Evolutionary conservation across 371 early-diverging fungal species (phyloP), one percentile per base, ranked within the genome.

Genomic region (Capillidium heterosporum): DNA sequence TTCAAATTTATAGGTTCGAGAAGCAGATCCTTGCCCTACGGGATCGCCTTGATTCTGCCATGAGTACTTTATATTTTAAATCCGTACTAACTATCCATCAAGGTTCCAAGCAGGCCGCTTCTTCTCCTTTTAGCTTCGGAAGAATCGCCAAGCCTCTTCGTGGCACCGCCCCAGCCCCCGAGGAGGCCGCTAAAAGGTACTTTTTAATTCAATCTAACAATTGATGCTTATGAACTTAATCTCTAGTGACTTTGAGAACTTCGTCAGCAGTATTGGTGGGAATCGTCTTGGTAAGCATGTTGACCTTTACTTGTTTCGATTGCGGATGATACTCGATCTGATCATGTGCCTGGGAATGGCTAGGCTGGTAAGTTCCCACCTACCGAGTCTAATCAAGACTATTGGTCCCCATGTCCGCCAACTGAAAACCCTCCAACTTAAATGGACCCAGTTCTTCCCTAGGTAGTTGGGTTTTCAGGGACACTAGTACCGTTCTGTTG

Each of bases 131-230:
- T 54, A 78, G 75, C 70, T 89, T 88, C 59, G 84, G 85, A 57
- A 73, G 90, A 48, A 89, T 95, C 59, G 91, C 91, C 60, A 92
- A 92, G 70, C 96, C 95, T 29, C 68, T 95, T 56, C 78, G 92
- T 51, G 85, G 90, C 28, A 81, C 68, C 7, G 59, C 59, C 13
- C 59, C 59, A 23, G 57, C 49, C 4, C 48, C 57, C 15, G 57
- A 57, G n/a, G 55, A 55, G 3, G 42, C 41, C 2, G 8, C 7
- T 24, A 28, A 39, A 55, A 39, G 40, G 41, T 41, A 55, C 17
- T 11, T 23, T 21, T 40, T 23, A 40, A 23, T 7, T 24, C 19
- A 21, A 5, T 53, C 10, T 19, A 21, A 53, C n/a, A n/a, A n/a
- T n/a, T n/a, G n/a, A n/a, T n/a, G n/a, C n/a, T 53, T 17, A 19